phyloP scores from a whole-genome alignment of 768 basidiomycete species.

The Mycena galopus region DNA sequence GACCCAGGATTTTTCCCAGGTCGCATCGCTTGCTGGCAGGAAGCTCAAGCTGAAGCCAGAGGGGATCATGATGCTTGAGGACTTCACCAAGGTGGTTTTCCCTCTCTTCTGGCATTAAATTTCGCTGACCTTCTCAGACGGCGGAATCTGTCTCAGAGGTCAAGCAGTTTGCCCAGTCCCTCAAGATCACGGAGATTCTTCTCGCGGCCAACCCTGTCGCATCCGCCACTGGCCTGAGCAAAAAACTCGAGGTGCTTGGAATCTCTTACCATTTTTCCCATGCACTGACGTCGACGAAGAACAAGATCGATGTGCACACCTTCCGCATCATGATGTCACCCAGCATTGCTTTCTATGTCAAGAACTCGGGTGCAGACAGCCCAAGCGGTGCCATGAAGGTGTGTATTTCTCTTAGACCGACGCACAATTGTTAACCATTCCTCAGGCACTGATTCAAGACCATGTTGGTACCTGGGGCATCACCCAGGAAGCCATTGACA shows the following conservation, averaged over 20 bases:
- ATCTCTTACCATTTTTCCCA: background rate
- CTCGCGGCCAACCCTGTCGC: background rate
- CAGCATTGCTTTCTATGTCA: background rate
- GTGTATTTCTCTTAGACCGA: background rate
- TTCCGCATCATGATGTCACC: background rate
- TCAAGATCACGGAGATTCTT: conserved; percentile 7
- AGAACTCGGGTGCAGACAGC: background rate
- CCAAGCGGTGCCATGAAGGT: background rate
- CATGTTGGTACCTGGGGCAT: background rate
- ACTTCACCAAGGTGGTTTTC: background rate
- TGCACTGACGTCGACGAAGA: background rate
- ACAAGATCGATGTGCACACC: conserved; percentile 14
- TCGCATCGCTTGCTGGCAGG: background rate
- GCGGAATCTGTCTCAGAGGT: background rate
- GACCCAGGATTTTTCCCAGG: conserved; percentile 1
- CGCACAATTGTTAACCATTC: background rate
- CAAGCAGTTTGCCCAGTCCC: background rate
- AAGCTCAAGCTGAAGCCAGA: conserved; percentile 12
- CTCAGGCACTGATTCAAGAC: background rate
- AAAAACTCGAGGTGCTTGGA: conserved; percentile 9
- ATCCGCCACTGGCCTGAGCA: background rate
- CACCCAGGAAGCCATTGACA: background rate
- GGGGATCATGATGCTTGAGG: conserved; percentile 2
- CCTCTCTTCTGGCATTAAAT: background rate
- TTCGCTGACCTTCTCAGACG: background rate